Percentiles rank a stretch among this genome's conserved stretches.
Conservation (phyloP, 192 early-diverging fungal species). For the Coemansia sp. region DNA sequence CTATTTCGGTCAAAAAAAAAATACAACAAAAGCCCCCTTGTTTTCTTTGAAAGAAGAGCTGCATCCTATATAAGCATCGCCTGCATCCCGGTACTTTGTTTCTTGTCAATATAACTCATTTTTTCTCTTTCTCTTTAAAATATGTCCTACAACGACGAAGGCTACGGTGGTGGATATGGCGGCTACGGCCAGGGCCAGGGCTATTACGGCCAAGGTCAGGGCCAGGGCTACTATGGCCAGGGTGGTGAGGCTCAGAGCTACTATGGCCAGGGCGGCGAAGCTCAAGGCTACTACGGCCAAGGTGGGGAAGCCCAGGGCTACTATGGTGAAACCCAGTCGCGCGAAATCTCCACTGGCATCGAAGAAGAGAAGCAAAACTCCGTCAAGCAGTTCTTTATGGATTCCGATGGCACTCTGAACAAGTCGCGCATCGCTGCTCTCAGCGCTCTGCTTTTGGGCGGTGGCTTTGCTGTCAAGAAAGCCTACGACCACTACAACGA, state of each 20-base stretch:
- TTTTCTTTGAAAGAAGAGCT: too few species aligned
- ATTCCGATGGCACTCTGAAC: conserved; percentile 12
- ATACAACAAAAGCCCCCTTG: too few species aligned
- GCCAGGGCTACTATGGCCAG: neutral
- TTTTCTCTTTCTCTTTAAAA: conserved; percentile 1
- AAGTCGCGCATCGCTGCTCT: conserved; percentile 4
- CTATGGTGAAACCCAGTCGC: neutral
- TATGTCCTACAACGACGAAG: neutral
- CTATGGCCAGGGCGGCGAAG: conserved; percentile 6
- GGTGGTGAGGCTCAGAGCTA: conserved; percentile 1
- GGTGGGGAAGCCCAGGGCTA: neutral
- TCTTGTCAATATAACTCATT: neutral
- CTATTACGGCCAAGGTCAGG: neutral
- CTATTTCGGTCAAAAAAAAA: too few species aligned
- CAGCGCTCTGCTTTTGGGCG: conserved; percentile 7
- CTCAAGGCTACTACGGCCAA: conserved; percentile 1
- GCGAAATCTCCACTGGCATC: neutral
- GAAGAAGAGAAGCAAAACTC: conserved; percentile 6
- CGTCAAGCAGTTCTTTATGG: conserved; percentile 12
- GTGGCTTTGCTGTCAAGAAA: conserved; percentile 19
- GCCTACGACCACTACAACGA: conserved; percentile 8
- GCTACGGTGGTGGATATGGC: conserved; percentile 4
- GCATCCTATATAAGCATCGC: too few species aligned
- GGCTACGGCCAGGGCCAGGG: conserved; percentile 9
- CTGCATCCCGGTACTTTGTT: too few species aligned